These are phyloP conservation scores for Pneumocystis sp. DNA, from an alignment of 1,139 yeast species.

Conservation along the genomic window DNA sequence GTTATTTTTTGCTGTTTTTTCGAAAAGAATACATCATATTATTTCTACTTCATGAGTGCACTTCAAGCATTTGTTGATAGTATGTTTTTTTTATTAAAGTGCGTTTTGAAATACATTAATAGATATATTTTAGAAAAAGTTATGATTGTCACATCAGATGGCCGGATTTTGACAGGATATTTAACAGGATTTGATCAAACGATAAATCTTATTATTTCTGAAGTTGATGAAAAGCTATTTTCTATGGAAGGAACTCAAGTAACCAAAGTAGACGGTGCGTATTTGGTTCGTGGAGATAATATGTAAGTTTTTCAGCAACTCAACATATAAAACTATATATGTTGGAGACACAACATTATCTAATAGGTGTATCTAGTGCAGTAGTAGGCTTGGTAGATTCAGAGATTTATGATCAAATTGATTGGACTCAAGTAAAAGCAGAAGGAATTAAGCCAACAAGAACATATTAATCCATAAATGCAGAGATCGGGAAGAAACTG, in stretches of 20 bases:
- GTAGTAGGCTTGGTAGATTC: neutral
- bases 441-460: conserved; percentile 9
- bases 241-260: conserved; percentile 34
- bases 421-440: conserved; percentile 10
- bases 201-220: conserved; percentile 53
- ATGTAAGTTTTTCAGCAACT: conserved; percentile 58
- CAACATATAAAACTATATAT: conserved; percentile 41
- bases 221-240: conserved; percentile 40
- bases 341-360: conserved; percentile 35
- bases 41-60: neutral
- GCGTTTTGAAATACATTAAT: neutral
- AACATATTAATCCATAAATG: conserved; percentile 1
- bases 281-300: conserved; percentile 66
- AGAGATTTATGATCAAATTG: neutral
- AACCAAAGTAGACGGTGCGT: conserved; percentile 42
- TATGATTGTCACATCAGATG: conserved; percentile 70
- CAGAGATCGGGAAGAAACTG: neutral
- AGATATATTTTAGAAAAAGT: conserved; percentile 31
- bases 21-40: neutral
- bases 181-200: conserved; percentile 72
- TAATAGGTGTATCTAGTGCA: neutral
- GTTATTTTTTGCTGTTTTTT: neutral
- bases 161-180: conserved; percentile 49
- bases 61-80: conserved; percentile 1
- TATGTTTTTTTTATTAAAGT: neutral